These are phyloP conservation scores for Cadophora luteo-olivacea DNA, from an alignment of 2,329 filamentous ascomycete genomes.

Conservation along the genomic window DNA sequence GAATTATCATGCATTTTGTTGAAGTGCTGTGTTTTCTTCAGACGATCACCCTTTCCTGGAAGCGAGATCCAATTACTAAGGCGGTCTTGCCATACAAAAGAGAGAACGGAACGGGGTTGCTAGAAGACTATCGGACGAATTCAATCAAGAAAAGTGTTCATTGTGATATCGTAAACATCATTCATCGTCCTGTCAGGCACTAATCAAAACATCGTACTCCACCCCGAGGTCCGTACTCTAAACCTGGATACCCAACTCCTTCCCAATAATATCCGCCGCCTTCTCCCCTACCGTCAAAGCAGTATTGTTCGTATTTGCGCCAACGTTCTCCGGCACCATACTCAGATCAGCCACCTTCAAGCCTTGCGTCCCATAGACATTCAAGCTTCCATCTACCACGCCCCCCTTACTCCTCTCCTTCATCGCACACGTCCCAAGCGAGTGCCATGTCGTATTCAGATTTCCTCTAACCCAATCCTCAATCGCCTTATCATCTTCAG, in stretches of 20 bases:
- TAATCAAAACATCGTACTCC: background rate
- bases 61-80: background rate
- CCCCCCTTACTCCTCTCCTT: constrained; percentile 45
- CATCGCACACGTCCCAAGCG: constrained; percentile 51
- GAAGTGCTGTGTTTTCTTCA: background rate
- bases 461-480: constrained; percentile 51
- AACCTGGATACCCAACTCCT: constrained; percentile 47
- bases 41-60: background rate
- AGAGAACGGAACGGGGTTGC: no score
- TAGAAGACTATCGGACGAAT: no score
- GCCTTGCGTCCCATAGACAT: constrained; percentile 48
- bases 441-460: constrained; percentile 50
- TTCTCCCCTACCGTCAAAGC: constrained; percentile 51
- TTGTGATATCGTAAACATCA: no score
- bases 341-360: constrained; percentile 53
- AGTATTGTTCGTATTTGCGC: constrained; percentile 54
- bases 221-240: constrained; percentile 6
- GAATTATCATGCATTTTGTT: background rate
- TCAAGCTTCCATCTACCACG: constrained; percentile 48
- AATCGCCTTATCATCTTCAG: constrained; percentile 47
- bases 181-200: no score
- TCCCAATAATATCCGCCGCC: constrained; percentile 49
- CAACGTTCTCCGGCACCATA: constrained; percentile 47
- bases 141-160: no score
- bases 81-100: no score